Conservation (phyloP, 768 basidiomycete genomes). For the Cystobasidium onofrii region DNA sequence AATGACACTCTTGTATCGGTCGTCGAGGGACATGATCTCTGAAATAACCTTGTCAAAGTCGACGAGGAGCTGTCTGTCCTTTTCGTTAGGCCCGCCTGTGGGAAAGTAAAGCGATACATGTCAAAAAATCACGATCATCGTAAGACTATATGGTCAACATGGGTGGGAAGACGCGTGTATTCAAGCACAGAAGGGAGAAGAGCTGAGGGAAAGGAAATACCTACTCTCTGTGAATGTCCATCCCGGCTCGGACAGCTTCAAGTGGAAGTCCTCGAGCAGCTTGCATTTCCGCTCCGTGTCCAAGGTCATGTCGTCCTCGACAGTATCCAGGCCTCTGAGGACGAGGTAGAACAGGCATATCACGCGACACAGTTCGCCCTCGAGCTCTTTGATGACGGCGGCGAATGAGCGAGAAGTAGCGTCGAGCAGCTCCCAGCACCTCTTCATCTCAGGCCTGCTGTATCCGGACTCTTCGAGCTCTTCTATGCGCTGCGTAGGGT, state of each 20-base stretch:
- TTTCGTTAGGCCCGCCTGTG: constrained; percentile 68
- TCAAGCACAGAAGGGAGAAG: not conserved
- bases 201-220: not conserved
- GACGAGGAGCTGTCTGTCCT: constrained; percentile 73
- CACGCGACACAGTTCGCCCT: constrained; percentile 84
- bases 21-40: constrained; percentile 63
- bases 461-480: constrained; percentile 76
- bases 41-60: constrained; percentile 73
- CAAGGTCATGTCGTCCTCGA: constrained; percentile 98
- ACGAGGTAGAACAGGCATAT: constrained; percentile 94
- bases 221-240: constrained; percentile 67
- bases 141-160: not conserved
- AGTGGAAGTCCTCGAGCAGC: constrained; percentile 70
- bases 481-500: constrained; percentile 55
- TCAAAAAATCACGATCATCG: not conserved
- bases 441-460: constrained; percentile 74
- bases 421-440: constrained; percentile 85
- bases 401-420: constrained; percentile 79
- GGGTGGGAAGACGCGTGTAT: not conserved
- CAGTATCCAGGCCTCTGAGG: constrained; percentile 85
- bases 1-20: constrained; percentile 71
- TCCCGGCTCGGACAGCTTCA: constrained; percentile 67
- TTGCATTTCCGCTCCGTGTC: constrained; percentile 77
- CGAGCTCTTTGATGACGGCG: constrained; percentile 88
- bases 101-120: too few relatives aligned